Conservation (phyloP, 2,329 filamentous ascomycete species). For the Nigrospora sphaerica region DNA sequence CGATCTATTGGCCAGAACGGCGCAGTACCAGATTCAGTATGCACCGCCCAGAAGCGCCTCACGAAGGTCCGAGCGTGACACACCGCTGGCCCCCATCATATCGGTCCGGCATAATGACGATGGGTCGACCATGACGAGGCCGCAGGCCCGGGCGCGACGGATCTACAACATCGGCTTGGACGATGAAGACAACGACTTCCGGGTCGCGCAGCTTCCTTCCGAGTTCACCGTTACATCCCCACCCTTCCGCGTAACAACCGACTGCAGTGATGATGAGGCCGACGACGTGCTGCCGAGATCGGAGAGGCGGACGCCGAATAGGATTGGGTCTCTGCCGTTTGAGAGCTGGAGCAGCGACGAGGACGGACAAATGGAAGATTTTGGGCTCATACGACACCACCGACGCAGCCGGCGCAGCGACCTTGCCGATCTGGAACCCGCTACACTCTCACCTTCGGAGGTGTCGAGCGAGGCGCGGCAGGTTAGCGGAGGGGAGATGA, state of each 20-base stretch:
- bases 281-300: conserved; percentile 24
- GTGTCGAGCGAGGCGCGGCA: conserved; percentile 50
- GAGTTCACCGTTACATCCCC: conserved; percentile 43
- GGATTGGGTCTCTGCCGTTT: conserved; percentile 48
- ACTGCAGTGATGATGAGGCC: conserved; percentile 54
- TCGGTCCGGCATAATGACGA: conserved; percentile 47
- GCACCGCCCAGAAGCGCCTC: conserved; percentile 20
- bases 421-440: conserved; percentile 23
- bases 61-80: conserved; percentile 16
- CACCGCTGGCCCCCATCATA: conserved; percentile 30
- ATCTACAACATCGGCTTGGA: conserved; percentile 34
- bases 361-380: conserved; percentile 23
- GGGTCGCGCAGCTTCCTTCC: conserved; percentile 47
- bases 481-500: conserved; percentile 51
- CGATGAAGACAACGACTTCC: conserved; percentile 36
- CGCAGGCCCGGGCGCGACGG: conserved; percentile 35
- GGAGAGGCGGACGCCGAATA: conserved; percentile 37
- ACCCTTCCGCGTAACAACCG: conserved; percentile 48
- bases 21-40: conserved; percentile 69
- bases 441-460: conserved; percentile 39
- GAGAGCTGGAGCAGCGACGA: conserved; percentile 40
- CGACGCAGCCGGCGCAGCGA: conserved; percentile 19
- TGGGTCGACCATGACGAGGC: conserved; percentile 38
- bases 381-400: conserved; percentile 21
- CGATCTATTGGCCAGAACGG: conserved; percentile 65